Evolutionary conservation across 2,329 filamentous ascomycete genomes (phyloP), one percentile per base, ranked within the genome.

Genomic region (Aspergillus sp.): DNA sequence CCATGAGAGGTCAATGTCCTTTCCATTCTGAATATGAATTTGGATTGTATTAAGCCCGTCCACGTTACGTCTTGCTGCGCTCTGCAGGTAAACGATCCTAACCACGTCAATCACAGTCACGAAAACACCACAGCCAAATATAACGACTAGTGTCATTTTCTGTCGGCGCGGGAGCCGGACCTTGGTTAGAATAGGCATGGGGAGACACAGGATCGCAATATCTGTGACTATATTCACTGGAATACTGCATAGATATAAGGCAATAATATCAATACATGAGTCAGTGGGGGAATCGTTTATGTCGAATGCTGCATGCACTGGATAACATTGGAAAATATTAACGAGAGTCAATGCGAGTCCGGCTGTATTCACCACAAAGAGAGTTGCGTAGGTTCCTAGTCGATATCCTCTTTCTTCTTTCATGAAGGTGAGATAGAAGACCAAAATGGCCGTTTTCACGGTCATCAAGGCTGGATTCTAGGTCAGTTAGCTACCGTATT

Each of bases 151-250:
- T 37, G 95, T 93, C 2, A 85, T 82, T 68, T 96, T 96, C 61
- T 96, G 90, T 47, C 88, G 87, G 46, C 73, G 79, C 0, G 90
- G 91, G 7, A 97, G 69, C 38, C 83, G 83, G 86, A 96, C 93
- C 42, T 83, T 78, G 0, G 90, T 94, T 13, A 96, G 72, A 7
- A 96, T 86, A 1, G 90, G 90, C 57, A 96, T 88, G 0, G 91
- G 90, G 8, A 96, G 72, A 35, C 93, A 85, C 28, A 97, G 74
- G 40, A 96, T 89, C 34, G 88, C 87, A 43, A 96, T 73, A 59
- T 96, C 90, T 13, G 90, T 95, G 49, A 94, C 84, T 54, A 96
- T 88, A 68, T 96, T 96, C 61, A 95, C 81, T 0, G 91, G 90
- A 0, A 90, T 86, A 5, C 90, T 91, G 5, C 81, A 79, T 7